phyloP scores from a whole-genome alignment of 352 stramenopile genomes.

The Pythium volutum region DNA sequence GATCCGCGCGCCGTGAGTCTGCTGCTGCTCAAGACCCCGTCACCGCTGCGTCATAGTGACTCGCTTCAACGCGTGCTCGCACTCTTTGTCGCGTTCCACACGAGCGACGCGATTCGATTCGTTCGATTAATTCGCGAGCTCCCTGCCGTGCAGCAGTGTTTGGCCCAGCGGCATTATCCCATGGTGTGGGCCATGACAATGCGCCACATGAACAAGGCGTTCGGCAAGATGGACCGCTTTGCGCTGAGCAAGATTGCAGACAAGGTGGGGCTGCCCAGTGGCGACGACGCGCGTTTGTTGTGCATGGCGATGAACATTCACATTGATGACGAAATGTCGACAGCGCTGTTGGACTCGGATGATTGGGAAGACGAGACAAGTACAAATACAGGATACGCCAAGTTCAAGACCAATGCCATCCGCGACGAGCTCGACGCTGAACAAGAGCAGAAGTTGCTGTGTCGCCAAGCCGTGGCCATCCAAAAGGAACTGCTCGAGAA shows the following conservation, averaged over 20 bases:
- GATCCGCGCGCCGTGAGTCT: conserved; percentile 42
- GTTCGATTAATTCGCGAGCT: conserved; percentile 25
- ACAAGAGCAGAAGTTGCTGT: neutral
- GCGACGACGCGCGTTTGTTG: conserved; percentile 27
- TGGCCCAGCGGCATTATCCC: conserved; percentile 38
- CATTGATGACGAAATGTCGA: conserved; percentile 11
- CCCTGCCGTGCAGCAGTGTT: conserved; percentile 40
- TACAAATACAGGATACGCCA: neutral
- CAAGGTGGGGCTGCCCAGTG: conserved; percentile 27
- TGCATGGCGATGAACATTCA: conserved; percentile 51
- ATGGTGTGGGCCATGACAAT: conserved; percentile 36
- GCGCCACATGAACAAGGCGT: conserved; percentile 56
- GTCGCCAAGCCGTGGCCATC: conserved; percentile 1
- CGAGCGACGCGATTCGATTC: conserved; percentile 40
- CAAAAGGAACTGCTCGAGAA: neutral
- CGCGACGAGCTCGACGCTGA: conserved; percentile 6
- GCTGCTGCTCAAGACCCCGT: conserved; percentile 35
- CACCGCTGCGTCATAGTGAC: neutral
- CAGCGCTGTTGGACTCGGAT: neutral
- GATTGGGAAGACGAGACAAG: conserved; percentile 3
- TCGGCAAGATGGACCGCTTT: conserved; percentile 59
- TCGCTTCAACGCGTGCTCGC: conserved; percentile 27
- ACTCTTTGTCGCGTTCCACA: conserved; percentile 57
- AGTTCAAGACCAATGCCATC: conserved; percentile 20
- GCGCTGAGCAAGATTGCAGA: conserved; percentile 34